Conservation (phyloP, 352 stramenopile genomes). For the Thalassiosira hispida region DNA sequence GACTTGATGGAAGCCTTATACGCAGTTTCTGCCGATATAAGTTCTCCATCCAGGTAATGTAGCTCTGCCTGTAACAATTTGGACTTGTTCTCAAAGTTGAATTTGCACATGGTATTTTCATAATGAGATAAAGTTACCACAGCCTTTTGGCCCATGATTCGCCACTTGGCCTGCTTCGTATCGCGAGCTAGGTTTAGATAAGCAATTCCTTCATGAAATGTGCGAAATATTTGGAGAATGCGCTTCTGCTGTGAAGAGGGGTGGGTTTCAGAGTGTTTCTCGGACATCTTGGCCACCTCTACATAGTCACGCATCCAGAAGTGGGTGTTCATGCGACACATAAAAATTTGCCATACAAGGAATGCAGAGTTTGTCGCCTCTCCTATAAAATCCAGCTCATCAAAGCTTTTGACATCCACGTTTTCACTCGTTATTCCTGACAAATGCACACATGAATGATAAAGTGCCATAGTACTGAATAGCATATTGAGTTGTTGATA, state of each 20-base stretch:
- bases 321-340: background rate
- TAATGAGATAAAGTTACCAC: background rate
- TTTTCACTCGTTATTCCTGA: background rate
- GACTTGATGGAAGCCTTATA: conserved; percentile 36
- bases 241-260: background rate
- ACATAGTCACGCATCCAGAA: conserved; percentile 17
- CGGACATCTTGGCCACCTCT: background rate
- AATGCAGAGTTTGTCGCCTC: background rate
- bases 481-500: conserved; percentile 17
- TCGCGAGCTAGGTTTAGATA: conserved; percentile 7
- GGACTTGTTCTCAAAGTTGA: conserved; percentile 32
- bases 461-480: conserved; percentile 15
- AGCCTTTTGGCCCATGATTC: conserved; percentile 4
- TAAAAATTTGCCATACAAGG: conserved; percentile 5
- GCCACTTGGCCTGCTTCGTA: conserved; percentile 8
- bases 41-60: conserved; percentile 33
- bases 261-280: background rate
- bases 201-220: conserved; percentile 10
- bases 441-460: background rate
- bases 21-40: conserved; percentile 21
- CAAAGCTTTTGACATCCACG: background rate
- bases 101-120: background rate
- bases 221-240: background rate
- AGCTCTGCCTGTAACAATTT: conserved; percentile 35
- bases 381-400: conserved; percentile 3